Percentiles rank a stretch among this genome's conserved stretches.
Evolutionary conservation across 192 early-diverging fungal genomes (phyloP).

Genomic region (Coemansia sp.): DNA sequence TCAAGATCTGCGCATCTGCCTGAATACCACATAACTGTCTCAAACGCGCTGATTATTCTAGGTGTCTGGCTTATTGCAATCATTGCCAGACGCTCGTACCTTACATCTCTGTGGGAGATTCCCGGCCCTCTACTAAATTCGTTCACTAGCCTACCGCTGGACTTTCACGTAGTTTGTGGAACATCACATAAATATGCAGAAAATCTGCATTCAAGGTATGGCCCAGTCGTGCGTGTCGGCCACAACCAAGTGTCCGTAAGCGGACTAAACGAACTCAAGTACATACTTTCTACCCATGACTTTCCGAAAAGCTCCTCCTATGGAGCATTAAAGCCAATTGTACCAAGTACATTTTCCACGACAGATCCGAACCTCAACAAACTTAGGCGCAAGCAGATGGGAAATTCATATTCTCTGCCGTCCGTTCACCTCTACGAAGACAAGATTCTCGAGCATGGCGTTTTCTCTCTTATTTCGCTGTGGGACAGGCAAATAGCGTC

Average conservation of each 20-base stretch:
- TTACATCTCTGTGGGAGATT: slow-evolving; percentile 19
- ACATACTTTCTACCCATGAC: slow-evolving; percentile 34
- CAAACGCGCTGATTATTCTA: no score
- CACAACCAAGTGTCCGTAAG: no score
- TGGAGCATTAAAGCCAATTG: slow-evolving; percentile 6
- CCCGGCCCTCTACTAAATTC: no score
- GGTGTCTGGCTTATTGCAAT: no score
- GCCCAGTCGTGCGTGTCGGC: no score
- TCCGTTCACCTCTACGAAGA: slow-evolving; percentile 21
- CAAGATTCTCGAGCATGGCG: slow-evolving; percentile 24
- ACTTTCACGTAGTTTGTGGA: no score
- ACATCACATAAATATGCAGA: no score
- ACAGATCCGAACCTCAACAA: slow-evolving; percentile 39
- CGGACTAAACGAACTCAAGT: slow-evolving; percentile 9
- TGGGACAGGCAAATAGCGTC: slow-evolving; percentile 24
- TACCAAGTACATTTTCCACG: slow-evolving; percentile 33
- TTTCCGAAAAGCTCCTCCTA: slow-evolving; percentile 37
- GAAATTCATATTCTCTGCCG: not conserved
- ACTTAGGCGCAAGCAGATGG: slow-evolving; percentile 24
- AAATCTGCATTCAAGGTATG: no score
- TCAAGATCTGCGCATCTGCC: no score
- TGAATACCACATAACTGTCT: no score
- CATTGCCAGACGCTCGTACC: slow-evolving; percentile 1
- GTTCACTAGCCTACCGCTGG: no score
- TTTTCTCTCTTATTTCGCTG: slow-evolving; percentile 15